Evolutionary conservation across 441 rosid genomes (phyloP), one percentile per base, ranked within the genome.

Genomic region (Eutrema salsugineum): DNA sequence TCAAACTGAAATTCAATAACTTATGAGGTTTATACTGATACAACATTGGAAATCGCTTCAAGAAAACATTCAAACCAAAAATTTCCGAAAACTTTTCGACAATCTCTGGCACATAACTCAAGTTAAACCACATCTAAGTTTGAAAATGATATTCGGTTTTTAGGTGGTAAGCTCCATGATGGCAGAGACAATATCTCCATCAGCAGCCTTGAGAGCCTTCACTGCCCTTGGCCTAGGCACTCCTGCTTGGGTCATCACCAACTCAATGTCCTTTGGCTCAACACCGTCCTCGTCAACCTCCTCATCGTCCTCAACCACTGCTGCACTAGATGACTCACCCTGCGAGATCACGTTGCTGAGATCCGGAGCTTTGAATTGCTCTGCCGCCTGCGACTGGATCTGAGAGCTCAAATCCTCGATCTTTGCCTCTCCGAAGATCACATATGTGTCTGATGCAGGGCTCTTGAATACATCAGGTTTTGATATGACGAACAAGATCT

Each of bases 381-480:
- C 90, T 1, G 97, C 95, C 2, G 94, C 98, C 63, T 88, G 94
- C 4, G 86, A 86, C 79, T 92, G 94, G 63, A 92, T 81, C 65
- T 92, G 98, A 1, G 98, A 88, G 81, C 91, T 92, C 79, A 92
- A 73, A 59, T 92, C 98, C 79, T 92, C 97, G 2, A 92, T 90
- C 93, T 92, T 92, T 0, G 95, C 96, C 81, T 92, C 98, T 19
- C 98, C 98, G 42, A 90, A 92, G 54, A 92, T 77, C 12, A 87
- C 87, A 24, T 88, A 92, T 2, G 91, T 92, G 75, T 92, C 94
- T 19, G 94, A 90, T 44, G 91, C 80, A 0, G 96, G 98, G 72
- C 94, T 92, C 83, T 92, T 90, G 83, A 90, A 92, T 55, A 92
- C 96, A 82, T 92, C 96, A 6, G 96, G 97, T 72, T 87, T 92